phyloP scores from a whole-genome alignment of 768 basidiomycete species.

The Lentinula boryana region DNA sequence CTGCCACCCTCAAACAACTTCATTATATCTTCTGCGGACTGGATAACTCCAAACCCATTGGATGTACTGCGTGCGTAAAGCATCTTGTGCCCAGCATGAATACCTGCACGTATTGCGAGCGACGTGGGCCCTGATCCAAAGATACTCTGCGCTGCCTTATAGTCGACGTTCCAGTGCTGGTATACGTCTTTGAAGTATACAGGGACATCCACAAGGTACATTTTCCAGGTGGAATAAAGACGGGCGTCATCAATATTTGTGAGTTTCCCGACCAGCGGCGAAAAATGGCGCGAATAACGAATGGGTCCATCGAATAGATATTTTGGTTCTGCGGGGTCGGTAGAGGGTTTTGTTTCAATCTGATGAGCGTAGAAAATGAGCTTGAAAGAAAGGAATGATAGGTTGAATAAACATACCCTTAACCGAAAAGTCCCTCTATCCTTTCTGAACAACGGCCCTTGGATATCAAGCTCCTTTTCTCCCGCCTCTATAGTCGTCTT shows the following conservation, averaged over 20 bases:
- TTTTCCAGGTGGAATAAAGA: constrained; percentile 78
- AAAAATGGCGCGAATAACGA: constrained; percentile 65
- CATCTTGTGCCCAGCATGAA: constrained; percentile 68
- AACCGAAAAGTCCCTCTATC: constrained; percentile 62
- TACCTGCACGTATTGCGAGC: constrained; percentile 58
- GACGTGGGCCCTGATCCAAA: constrained; percentile 54
- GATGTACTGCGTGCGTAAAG: constrained; percentile 63
- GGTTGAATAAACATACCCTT: constrained; percentile 36
- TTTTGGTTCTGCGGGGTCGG: constrained; percentile 35
- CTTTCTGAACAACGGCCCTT: constrained; percentile 42
- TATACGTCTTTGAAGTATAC: constrained; percentile 51
- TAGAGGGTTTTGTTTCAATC: constrained; percentile 51
- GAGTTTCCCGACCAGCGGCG: constrained; percentile 61
- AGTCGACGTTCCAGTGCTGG: constrained; percentile 63
- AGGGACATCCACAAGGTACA: constrained; percentile 55
- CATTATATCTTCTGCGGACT: constrained; percentile 39
- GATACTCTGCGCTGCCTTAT: constrained; percentile 68
- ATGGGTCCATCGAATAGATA: constrained; percentile 74
- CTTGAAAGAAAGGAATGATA: neutral
- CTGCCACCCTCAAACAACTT: constrained; percentile 29
- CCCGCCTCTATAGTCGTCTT: constrained; percentile 47
- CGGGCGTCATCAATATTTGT: constrained; percentile 57
- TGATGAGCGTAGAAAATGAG: constrained; percentile 15
- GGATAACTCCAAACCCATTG: constrained; percentile 59
- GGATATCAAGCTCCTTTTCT: constrained; percentile 59